Conservation (phyloP, 1,284 basidiomycete genomes). For the Lignosus rhinocerotis region DNA sequence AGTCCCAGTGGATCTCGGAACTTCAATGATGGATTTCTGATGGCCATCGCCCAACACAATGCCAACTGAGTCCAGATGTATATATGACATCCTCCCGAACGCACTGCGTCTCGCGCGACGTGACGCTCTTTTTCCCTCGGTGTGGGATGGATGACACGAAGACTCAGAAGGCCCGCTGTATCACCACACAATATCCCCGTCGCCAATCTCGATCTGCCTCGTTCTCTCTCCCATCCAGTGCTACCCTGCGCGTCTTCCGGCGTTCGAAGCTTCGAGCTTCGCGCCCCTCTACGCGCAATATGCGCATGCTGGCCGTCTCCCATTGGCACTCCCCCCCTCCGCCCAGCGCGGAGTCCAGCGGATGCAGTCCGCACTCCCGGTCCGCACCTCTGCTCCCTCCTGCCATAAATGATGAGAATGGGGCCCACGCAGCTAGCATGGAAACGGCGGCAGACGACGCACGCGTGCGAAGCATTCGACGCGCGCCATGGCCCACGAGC, state of each 20-base stretch:
- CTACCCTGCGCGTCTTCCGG: background rate
- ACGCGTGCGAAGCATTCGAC: background rate
- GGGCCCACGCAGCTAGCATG: no score
- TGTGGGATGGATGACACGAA: background rate
- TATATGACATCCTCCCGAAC: background rate
- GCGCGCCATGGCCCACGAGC: no score
- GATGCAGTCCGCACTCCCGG: background rate
- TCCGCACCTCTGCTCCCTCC: background rate
- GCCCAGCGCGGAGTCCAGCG: background rate
- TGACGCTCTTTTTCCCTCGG: background rate
- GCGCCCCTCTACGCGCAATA: background rate
- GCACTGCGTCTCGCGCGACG: background rate
- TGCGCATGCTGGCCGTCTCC: background rate
- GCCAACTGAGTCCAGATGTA: background rate
- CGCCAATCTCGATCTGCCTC: background rate
- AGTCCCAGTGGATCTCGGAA: no score
- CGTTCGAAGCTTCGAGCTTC: background rate
- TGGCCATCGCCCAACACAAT: background rate
- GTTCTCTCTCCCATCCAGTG: background rate
- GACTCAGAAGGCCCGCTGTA: slow-evolving; percentile 3
- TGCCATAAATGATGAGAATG: background rate
- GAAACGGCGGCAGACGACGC: no score
- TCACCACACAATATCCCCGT: slow-evolving; percentile 3
- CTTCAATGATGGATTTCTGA: no score
- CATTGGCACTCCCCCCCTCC: slow-evolving; percentile 1